These are phyloP conservation scores for Plasmodium falciparum DNA, from an alignment of 169 alveolate species.

Conservation along the genomic window DNA sequence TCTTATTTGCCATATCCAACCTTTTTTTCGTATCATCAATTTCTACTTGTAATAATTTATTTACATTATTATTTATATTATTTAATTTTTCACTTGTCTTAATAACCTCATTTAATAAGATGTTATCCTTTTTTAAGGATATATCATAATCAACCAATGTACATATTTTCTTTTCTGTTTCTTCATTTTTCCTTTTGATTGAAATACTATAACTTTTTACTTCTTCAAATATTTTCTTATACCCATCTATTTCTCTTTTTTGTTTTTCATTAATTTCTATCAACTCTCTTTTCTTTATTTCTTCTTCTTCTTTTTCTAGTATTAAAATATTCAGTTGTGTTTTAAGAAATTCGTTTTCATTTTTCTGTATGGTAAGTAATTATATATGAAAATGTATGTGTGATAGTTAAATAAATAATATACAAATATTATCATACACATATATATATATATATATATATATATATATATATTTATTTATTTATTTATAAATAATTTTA, in stretches of 20 bases:
- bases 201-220: constrained; percentile 32
- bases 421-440: too few species aligned
- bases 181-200: constrained; percentile 42
- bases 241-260: constrained; percentile 64
- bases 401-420: not conserved
- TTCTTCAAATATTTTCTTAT: constrained; percentile 53
- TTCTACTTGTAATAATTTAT: constrained; percentile 12
- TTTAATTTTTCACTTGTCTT: constrained; percentile 43
- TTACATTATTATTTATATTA: constrained; percentile 40
- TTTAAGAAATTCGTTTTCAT: constrained; percentile 27
- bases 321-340: constrained; percentile 14
- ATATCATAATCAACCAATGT: constrained; percentile 27
- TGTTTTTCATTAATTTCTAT: constrained; percentile 28
- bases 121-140: constrained; percentile 33
- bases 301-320: constrained; percentile 55
- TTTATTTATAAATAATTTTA: not conserved
- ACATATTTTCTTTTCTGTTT: constrained; percentile 38
- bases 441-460: not conserved
- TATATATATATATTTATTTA: too few species aligned
- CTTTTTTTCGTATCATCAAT: constrained; percentile 23
- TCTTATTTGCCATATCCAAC: constrained; percentile 26
- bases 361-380: constrained; percentile 8
- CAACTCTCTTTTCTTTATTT: constrained; percentile 20
- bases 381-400: not conserved
- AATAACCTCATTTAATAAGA: constrained; percentile 39